These are phyloP conservation scores for Clavispora phyllophila DNA, from an alignment of 805 yeast species.

Conservation along the genomic window DNA sequence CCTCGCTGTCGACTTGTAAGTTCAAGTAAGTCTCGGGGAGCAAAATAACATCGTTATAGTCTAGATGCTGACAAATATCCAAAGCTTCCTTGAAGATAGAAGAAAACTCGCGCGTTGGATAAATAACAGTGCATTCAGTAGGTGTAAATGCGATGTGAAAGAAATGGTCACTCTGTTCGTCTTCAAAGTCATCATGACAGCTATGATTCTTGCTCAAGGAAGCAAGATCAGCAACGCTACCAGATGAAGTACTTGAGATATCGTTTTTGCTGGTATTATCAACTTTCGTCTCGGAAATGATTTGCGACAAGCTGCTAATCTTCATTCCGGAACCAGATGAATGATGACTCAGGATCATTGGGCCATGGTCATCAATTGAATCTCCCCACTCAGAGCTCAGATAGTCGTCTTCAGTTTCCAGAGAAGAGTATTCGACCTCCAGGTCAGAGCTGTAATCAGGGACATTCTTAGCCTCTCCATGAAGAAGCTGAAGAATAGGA, in stretches of 20 bases:
- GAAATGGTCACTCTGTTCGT: constrained; percentile 40
- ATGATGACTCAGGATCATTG: neutral
- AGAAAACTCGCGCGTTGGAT: constrained; percentile 36
- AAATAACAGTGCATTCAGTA: constrained; percentile 57
- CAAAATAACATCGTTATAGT: constrained; percentile 33
- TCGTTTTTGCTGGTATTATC: constrained; percentile 28
- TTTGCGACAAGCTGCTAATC: neutral
- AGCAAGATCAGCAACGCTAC: neutral
- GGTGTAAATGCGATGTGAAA: constrained; percentile 62
- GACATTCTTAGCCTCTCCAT: constrained; percentile 26
- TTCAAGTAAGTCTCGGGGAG: constrained; percentile 43
- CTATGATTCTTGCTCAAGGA: neutral
- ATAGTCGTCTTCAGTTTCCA: constrained; percentile 3
- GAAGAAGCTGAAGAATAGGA: constrained; percentile 45
- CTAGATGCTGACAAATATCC: constrained; percentile 23
- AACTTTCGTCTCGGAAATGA: constrained; percentile 6
- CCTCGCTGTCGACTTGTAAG: constrained; percentile 59
- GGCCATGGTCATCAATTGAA: neutral
- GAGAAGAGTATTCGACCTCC: constrained; percentile 3
- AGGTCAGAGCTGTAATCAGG: constrained; percentile 4
- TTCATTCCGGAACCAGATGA: neutral
- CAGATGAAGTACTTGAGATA: neutral
- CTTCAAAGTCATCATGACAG: constrained; percentile 12
- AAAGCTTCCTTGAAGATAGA: constrained; percentile 38
- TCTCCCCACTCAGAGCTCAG: constrained; percentile 2